Conservation (phyloP, 2,329 filamentous ascomycete genomes). For the Fusarium fujikuroi region DNA sequence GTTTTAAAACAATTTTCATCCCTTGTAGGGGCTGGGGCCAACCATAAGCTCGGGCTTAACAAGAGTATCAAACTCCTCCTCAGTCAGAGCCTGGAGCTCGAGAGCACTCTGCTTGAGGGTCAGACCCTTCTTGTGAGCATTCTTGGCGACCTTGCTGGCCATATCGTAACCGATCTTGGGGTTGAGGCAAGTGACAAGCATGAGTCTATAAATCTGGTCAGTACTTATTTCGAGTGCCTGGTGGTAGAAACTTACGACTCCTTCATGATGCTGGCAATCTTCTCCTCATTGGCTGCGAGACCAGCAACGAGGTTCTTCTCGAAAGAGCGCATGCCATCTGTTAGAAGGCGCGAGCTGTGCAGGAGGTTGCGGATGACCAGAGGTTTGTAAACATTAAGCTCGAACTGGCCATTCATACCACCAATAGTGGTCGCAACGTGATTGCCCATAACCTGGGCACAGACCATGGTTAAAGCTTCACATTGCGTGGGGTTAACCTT, state of each 20-base stretch:
- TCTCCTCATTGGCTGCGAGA: constrained; percentile 91
- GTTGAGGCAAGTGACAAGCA: constrained; percentile 98
- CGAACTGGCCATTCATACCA: constrained; percentile 97
- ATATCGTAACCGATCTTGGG: constrained; percentile 98
- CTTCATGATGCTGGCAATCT: constrained; percentile 89
- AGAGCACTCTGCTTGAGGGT: constrained; percentile 94
- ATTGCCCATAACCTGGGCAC: constrained; percentile 98
- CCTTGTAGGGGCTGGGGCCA: constrained; percentile 75
- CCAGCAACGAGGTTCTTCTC: constrained; percentile 92
- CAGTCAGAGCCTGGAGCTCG: constrained; percentile 88
- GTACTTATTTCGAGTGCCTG: neutral
- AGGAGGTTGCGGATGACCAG: constrained; percentile 94
- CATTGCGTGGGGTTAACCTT: constrained; percentile 99
- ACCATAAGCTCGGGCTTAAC: constrained; percentile 97
- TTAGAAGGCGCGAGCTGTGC: constrained; percentile 87
- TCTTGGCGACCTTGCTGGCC: constrained; percentile 97
- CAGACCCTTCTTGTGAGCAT: constrained; percentile 97
- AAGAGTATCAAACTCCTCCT: constrained; percentile 88
- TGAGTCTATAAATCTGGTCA: constrained; percentile 69
- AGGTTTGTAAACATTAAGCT: constrained; percentile 99
- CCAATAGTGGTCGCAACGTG: constrained; percentile 92
- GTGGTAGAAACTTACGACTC: constrained; percentile 76
- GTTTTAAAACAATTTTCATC: constrained; percentile 23
- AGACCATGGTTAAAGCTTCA: constrained; percentile 97
- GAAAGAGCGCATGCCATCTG: constrained; percentile 94